Evolutionary conservation across 1,139 yeast species (phyloP).

Genomic region (Barnettozyma hawaiiensis): DNA sequence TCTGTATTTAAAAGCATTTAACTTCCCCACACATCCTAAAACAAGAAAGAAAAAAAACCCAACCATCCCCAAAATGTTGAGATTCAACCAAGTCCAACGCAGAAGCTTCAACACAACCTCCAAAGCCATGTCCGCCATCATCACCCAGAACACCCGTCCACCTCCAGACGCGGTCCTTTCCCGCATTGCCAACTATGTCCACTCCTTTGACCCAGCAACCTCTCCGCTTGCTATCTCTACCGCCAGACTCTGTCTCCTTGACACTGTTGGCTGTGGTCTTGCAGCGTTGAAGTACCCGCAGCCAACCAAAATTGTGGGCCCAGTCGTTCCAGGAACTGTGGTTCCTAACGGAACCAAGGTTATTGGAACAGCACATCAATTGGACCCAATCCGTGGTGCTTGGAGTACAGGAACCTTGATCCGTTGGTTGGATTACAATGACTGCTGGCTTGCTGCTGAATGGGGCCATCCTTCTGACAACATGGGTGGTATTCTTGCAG

Average conservation of each 20-base stretch:
- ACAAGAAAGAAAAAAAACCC: not conserved
- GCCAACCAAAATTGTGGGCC: slow-evolving; percentile 44
- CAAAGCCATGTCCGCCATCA: slow-evolving; percentile 22
- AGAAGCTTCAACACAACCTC: slow-evolving; percentile 5
- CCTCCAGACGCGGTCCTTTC: slow-evolving; percentile 42
- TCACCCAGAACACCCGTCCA: slow-evolving; percentile 43
- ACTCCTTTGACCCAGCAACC: slow-evolving; percentile 36
- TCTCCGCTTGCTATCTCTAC: slow-evolving; percentile 46
- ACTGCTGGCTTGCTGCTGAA: slow-evolving; percentile 61
- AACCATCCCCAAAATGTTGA: slow-evolving; percentile 7
- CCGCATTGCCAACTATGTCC: slow-evolving; percentile 48
- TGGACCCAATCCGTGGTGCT: slow-evolving; percentile 55
- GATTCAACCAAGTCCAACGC: not conserved
- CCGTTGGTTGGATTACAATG: slow-evolving; percentile 57
- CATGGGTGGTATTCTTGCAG: slow-evolving; percentile 52
- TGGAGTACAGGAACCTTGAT: slow-evolving; percentile 51
- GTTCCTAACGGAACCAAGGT: slow-evolving; percentile 51
- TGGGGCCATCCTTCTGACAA: slow-evolving; percentile 65
- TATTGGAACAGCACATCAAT: slow-evolving; percentile 44
- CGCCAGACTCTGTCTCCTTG: slow-evolving; percentile 48
- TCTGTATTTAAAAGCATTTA: not conserved
- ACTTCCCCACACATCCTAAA: not conserved
- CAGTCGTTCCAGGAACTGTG: slow-evolving; percentile 48
- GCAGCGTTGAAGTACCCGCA: slow-evolving; percentile 51
- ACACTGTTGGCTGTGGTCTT: slow-evolving; percentile 56